phyloP scores from a whole-genome alignment of 805 yeast species.

The Tetrapisispora namnaoensis region DNA sequence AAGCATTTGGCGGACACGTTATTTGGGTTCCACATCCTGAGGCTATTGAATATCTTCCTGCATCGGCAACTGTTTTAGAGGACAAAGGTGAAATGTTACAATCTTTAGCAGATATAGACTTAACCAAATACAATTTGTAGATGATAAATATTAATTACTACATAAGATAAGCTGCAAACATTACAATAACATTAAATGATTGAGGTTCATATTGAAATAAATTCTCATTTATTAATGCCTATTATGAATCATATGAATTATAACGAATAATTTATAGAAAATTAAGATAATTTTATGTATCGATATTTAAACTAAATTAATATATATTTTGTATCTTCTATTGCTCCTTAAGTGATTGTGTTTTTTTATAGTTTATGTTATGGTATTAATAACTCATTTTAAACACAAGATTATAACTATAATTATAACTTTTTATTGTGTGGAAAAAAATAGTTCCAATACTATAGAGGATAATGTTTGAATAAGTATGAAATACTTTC shows the following conservation, averaged over 20 bases:
- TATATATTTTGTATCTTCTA: background rate
- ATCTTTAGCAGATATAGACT: conserved; percentile 46
- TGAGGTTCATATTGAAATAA: background rate
- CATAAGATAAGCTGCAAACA: background rate
- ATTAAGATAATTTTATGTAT: background rate
- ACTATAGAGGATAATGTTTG: conserved; percentile 28
- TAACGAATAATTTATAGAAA: background rate
- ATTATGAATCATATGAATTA: background rate
- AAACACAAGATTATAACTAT: too few relatives aligned
- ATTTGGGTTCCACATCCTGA: conserved; percentile 89
- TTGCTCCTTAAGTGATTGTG: background rate
- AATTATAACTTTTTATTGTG: too few relatives aligned
- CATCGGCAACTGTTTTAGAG: conserved; percentile 42
- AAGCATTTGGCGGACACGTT: conserved; percentile 74
- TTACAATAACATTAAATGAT: background rate
- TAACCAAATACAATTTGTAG: conserved; percentile 36
- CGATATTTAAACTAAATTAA: background rate
- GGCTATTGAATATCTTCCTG: conserved; percentile 49
- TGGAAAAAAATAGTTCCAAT: background rate
- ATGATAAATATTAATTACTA: background rate
- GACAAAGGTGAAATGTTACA: conserved; percentile 47
- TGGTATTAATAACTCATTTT: too few relatives aligned
- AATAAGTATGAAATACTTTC: conserved; percentile 75
- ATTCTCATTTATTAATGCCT: background rate
- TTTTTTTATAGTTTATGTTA: too few relatives aligned